Conservation (phyloP, 164 flowering plant species). For the Amborella trichopoda region DNA sequence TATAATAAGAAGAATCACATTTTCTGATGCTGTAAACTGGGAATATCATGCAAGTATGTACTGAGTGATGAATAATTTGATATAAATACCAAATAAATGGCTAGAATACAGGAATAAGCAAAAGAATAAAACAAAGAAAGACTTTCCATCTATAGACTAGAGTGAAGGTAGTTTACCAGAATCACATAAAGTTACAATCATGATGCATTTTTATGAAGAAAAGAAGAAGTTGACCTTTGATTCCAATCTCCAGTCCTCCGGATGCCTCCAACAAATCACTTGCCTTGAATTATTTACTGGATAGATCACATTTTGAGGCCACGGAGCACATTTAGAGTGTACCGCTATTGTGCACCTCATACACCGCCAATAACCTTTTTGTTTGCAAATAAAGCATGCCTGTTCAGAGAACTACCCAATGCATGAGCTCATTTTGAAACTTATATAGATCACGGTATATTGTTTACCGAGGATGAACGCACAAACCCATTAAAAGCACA, state of each 20-base stretch:
- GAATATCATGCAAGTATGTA: background rate
- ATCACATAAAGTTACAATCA: background rate
- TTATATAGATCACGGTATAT: background rate
- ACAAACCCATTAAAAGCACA: background rate
- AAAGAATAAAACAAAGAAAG: too few species aligned
- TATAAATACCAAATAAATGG: background rate
- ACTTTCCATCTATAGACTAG: too few species aligned
- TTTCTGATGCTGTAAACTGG: background rate
- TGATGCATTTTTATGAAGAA: conserved; percentile 16
- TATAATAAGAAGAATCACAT: too few species aligned
- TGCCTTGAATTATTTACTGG: conserved; percentile 30
- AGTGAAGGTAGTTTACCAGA: too few species aligned
- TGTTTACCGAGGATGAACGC: background rate
- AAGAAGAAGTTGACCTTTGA: conserved; percentile 76
- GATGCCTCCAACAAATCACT: conserved; percentile 92
- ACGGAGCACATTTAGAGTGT: conserved; percentile 72
- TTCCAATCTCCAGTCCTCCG: conserved; percentile 58
- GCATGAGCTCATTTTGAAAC: background rate
- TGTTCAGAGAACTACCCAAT: conserved; percentile 11
- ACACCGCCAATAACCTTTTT: conserved; percentile 58
- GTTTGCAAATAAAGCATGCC: conserved; percentile 73
- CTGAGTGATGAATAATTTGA: background rate
- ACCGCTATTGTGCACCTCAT: conserved; percentile 55
- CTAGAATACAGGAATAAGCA: background rate
- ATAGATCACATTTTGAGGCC: conserved; percentile 53